Base-by-base conservation (phyloP, 257 asterid species). In the Solanum commersonii region DNA sequence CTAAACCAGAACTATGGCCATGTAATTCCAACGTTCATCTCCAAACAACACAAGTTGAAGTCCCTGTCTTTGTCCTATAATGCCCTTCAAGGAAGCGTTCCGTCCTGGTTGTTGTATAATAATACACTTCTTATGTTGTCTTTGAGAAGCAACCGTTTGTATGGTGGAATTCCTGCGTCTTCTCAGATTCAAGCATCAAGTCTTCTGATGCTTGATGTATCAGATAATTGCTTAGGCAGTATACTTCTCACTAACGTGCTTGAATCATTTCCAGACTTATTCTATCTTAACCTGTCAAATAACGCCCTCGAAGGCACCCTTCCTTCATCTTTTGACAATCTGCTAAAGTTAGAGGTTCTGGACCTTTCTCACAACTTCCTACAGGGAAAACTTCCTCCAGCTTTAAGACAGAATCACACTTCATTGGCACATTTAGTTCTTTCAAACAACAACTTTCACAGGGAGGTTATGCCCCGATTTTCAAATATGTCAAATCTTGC, bases 341-440 rank as follows among this genome's bases (percentile, higher is more conserved):
- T 84, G 73, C 37, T 65, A 11, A 11, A 59, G 71, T 84, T 88
- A 59, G 56, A 84, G 88, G 86, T 73, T 12, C 83, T 88, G 56
- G 86, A 88, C 83, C 71, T 88, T 44, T 88, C 86, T n/a, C 34
- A 84, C 88, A 88, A 88, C 85, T 74, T 29, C 88, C 73, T 88
- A 6, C 68, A 2, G 40, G 90, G 90, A 34, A 44, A 84, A 78
- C 73, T 76, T 31, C 88, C 88, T 37, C 22, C 29, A 12, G 18
- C 73, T 15, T 85, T 88, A 63, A 74, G 86, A 77, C 81, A 31
- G 86, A 84, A 85, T 77, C 20, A 76, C 86, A 84, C 60, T 22
- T 74, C 88, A 73, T 72, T 88, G 44, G 81, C 59, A 59, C 88
- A 84, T 22, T 59, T 85, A 31, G 82, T 84, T 42, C 86, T 76